A percentile compares a stretch with the other conserved stretches of the same genome.
Conservation (phyloP, 2,329 filamentous ascomycete genomes). For the Pestalotiopsis sp. region DNA sequence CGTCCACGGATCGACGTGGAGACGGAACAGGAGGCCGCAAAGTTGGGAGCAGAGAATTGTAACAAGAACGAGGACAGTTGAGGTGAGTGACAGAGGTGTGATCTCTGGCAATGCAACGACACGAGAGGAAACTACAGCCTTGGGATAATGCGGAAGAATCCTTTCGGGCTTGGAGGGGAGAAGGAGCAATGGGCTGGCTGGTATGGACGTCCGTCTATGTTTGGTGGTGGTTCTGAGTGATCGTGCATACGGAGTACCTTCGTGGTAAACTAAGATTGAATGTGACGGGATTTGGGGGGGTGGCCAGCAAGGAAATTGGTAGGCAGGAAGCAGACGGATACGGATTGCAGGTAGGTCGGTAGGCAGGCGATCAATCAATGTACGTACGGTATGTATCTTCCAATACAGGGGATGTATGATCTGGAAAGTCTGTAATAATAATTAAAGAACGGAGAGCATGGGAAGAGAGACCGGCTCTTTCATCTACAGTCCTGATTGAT, state of each 20-base stretch:
- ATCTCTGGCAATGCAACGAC: neutral
- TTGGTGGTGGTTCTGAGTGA: neutral
- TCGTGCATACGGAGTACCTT: neutral
- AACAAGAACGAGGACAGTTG: neutral
- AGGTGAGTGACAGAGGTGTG: neutral
- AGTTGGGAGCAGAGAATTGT: constrained; percentile 19
- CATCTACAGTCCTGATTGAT: neutral
- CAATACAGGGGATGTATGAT: neutral
- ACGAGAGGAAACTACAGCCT: constrained; percentile 15
- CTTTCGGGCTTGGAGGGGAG: neutral
- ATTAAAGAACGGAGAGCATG: neutral
- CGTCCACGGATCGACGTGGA: constrained; percentile 29
- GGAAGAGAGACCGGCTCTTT: neutral
- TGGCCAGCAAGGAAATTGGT: too few relatives aligned
- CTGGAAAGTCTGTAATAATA: neutral
- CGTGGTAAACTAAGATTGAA: neutral
- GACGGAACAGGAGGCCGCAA: constrained; percentile 11
- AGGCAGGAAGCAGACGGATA: neutral
- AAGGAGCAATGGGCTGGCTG: neutral
- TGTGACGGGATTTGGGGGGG: neutral
- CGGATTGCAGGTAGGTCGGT: neutral
- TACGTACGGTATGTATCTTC: neutral
- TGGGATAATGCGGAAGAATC: neutral
- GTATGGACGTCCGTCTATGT: neutral
- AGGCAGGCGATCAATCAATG: neutral